phyloP scores from a whole-genome alignment of 495 filamentous ascomycete genomes.

The Aspergillus taichungensis region DNA sequence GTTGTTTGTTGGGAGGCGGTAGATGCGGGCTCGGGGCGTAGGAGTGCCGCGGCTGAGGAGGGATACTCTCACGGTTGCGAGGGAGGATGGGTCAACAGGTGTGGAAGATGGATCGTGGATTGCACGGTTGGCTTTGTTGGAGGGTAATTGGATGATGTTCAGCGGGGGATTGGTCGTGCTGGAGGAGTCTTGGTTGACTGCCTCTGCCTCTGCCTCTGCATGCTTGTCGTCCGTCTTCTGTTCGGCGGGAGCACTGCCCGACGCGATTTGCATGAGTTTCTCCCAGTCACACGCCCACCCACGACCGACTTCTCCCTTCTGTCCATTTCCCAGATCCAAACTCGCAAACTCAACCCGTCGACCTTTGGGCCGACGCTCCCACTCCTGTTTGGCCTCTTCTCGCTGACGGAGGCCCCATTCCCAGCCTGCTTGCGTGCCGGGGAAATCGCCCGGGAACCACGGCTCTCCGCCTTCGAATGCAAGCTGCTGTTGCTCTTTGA shows the following conservation, averaged over 20 bases:
- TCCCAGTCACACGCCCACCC: conserved; percentile 91
- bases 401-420: conserved; percentile 66
- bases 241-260: not conserved
- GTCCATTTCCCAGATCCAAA: conserved; percentile 62
- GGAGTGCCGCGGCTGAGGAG: conserved; percentile 53
- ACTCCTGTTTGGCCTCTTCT: conserved; percentile 49
- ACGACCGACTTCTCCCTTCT: conserved; percentile 74
- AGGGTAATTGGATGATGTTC: conserved; percentile 21
- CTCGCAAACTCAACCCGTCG: conserved; percentile 70
- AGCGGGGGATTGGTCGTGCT: conserved; percentile 13
- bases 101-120: conserved; percentile 4
- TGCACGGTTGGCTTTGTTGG: conserved; percentile 1
- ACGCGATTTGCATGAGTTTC: conserved; percentile 37
- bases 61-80: conserved; percentile 52
- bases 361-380: conserved; percentile 74
- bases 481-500: conserved; percentile 72
- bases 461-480: conserved; percentile 68
- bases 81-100: conserved; percentile 16
- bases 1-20: conserved; percentile 52
- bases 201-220: conserved; percentile 8
- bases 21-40: conserved; percentile 56
- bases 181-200: conserved; percentile 4
- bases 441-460: conserved; percentile 87
- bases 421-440: conserved; percentile 71
- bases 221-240: conserved; percentile 6